A percentile compares a stretch with the other conserved stretches of the same genome.
Conservation (phyloP, 805 yeast genomes). For the Torulaspora microellipsoides region DNA sequence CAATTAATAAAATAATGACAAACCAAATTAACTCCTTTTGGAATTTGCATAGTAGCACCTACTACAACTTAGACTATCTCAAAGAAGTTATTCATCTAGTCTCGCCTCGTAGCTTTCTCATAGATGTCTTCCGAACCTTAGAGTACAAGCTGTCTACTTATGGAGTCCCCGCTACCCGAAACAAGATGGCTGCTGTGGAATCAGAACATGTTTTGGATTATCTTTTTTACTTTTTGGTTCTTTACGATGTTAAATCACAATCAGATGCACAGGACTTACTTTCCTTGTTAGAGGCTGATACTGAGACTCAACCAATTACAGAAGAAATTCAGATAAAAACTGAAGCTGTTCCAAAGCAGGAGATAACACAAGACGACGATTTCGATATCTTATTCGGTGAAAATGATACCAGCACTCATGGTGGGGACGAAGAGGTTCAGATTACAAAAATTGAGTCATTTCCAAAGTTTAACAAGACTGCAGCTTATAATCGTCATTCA, state of each 20-base stretch:
- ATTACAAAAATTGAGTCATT: conserved; percentile 7
- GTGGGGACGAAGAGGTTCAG: conserved; percentile 19
- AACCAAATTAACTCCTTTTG: conserved; percentile 36
- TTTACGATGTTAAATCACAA: conserved; percentile 27
- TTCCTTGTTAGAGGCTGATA: conserved; percentile 19
- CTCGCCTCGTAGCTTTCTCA: conserved; percentile 26
- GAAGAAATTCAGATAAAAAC: conserved; percentile 10
- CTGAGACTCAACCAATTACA: conserved; percentile 1
- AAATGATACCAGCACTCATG: conserved; percentile 29
- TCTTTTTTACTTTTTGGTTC: conserved; percentile 30
- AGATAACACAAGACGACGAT: conserved; percentile 30
- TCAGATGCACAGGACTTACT: conserved; percentile 24
- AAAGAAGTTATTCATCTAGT: conserved; percentile 27
- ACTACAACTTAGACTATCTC: conserved; percentile 33
- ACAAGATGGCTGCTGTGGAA: conserved; percentile 21
- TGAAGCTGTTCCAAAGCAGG: conserved; percentile 14
- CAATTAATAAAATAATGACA: conserved; percentile 31
- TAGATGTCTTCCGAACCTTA: conserved; percentile 26
- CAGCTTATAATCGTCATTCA: conserved; percentile 18
- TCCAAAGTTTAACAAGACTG: conserved; percentile 5
- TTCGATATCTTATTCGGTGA: conserved; percentile 36
- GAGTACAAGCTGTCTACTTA: conserved; percentile 25
- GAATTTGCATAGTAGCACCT: conserved; percentile 36
- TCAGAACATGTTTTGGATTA: conserved; percentile 28
- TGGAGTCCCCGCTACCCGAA: conserved; percentile 24